Base-by-base conservation (phyloP, 139 green algal species). In the Tetraselmis chui region DNA sequence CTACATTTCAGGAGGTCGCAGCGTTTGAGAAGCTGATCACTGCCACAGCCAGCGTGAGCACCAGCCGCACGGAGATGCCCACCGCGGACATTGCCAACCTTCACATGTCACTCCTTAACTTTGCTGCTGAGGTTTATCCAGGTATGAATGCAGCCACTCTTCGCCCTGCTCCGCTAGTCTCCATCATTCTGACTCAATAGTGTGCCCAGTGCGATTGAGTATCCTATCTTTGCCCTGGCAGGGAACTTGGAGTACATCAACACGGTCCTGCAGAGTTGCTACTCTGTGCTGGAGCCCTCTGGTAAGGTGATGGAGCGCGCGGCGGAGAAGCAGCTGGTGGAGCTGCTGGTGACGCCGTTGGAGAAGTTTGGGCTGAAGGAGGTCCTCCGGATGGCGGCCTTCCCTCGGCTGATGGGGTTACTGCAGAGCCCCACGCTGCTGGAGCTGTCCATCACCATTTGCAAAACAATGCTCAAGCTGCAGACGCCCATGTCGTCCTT, bases 261-360 rank as follows among this genome's bases (percentile, higher is more conserved):
- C 82, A 75, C 84, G 2, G 87, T 97, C 27, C 85, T 97, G 45
- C 76, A 88, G 29, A 86, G 83, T 0, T 91, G 85, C 85, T 77
- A 87, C 32, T 82, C 88, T 84, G 85, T 84, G 1, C 83, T 90
- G 76, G 30, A 79, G 30, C 32, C 45, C 1, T 82, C 79, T 0
- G 79, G 78, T 1, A 81, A 76, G 59, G 82, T 76, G 83, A 78
- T 28, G 27, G 87, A 91, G n/a, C 29, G 23, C 23, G 76, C 80
- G 24, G 92, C 91, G 0, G 95, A 96, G 84, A 91, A 89, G 83
- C 86, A 94, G 86, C 85, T 98, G 76, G 86, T 96, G 80, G 83
- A 85, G 28, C 86, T 99, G 83, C 92, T 99, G 28, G 88, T 83
- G 2, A 87, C 91, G 25, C 95, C 96, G 28, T 89, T 98, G 84